Evolutionary conservation across 108 stramenopile genomes (phyloP), one percentile per base, ranked within the genome.

Genomic region (Epithemia pelagica): DNA sequence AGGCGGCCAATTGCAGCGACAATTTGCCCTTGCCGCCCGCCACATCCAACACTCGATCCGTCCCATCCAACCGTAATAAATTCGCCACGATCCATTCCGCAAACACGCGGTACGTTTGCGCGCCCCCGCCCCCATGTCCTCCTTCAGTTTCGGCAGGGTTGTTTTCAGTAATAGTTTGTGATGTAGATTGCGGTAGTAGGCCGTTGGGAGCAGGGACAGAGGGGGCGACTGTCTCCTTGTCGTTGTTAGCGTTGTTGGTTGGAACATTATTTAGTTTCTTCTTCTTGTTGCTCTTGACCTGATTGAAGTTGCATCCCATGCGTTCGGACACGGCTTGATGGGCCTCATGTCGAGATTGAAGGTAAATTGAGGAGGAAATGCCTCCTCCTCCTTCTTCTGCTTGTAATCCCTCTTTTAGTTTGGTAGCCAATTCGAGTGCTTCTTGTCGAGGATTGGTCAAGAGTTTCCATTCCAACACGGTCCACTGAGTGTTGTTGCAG

Each of bases 1-100:
- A 65, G 64, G 83, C 85, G 27, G 57, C 28, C 1, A 94, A 69
- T 27, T 85, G 46, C 78, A 81, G 89, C 1, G 81, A 82, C 57
- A 95, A 73, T 57, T 90, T 84, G 5, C 94, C 94, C 52, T 83
- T 82, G 21, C 94, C 94, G 0, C 94, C 94, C 18, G 94, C 94
- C 10, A 89, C 86, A 53, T 95, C 94, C 24, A 95, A 64, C 18
- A 95, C 68, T 1, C 56, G 56, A 27, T 58, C 56, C 56, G 56
- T 26, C 7, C 56, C 56, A 27, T 58, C 56, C 25, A 26, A 26
- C 15, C 56, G 56, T 26, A 58, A 27, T 21, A 58, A 26, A 58
- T 58, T 23, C 18, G 22, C 56, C 5, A 27, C 26, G 22, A 58
- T 58, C 56, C 56, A 58, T 27, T 23, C 22, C 25, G 56, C 56